These are phyloP conservation scores for Globisporangium abappressorium DNA, from an alignment of 352 stramenopile species.

Conservation along the genomic window DNA sequence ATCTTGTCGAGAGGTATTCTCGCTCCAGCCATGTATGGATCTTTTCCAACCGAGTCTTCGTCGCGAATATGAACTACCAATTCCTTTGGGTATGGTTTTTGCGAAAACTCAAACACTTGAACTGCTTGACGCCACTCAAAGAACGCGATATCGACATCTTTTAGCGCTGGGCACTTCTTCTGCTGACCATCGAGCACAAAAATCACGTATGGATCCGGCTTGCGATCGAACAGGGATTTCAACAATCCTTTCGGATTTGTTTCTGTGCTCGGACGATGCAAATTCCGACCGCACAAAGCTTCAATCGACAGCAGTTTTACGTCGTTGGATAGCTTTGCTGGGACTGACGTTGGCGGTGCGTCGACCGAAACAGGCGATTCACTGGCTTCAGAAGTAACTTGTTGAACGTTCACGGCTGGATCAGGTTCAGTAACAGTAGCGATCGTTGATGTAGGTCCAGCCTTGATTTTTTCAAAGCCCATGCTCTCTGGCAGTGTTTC, in stretches of 20 bases:
- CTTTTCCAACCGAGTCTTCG: constrained; percentile 32
- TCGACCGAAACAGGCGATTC: neutral
- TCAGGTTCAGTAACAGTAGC: neutral
- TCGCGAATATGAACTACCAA: constrained; percentile 40
- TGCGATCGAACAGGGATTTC: constrained; percentile 41
- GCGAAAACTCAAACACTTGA: constrained; percentile 36
- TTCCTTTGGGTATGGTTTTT: constrained; percentile 30
- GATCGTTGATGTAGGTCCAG: neutral
- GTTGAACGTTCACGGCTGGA: neutral
- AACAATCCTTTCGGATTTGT: constrained; percentile 28
- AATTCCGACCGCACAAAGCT: constrained; percentile 28
- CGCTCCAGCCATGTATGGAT: constrained; percentile 43
- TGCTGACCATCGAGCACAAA: constrained; percentile 28
- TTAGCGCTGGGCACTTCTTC: constrained; percentile 28
- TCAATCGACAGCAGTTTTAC: constrained; percentile 40
- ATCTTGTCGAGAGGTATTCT: constrained; percentile 29
- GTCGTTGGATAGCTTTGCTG: constrained; percentile 13
- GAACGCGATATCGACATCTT: constrained; percentile 42
- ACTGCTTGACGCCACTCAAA: constrained; percentile 46
- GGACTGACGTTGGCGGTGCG: neutral
- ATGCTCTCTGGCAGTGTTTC: neutral
- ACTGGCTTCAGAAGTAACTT: neutral
- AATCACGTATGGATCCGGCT: constrained; percentile 43
- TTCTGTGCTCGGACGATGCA: constrained; percentile 21
- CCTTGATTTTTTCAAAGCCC: neutral